Base-by-base conservation (phyloP, 75 land plant species). In the Chamaecyparis obtusa region DNA sequence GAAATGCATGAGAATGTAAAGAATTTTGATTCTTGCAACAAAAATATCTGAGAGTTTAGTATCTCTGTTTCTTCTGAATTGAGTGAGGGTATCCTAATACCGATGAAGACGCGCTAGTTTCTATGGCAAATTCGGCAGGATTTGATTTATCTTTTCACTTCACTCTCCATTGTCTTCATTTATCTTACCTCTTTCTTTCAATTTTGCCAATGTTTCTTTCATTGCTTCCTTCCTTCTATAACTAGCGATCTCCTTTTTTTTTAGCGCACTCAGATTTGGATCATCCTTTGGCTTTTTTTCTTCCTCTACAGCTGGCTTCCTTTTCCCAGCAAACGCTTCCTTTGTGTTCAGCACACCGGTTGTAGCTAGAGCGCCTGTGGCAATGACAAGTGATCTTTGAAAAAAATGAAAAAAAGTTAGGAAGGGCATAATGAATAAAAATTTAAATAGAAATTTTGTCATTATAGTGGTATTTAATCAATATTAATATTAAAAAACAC, bases 311-410 rank as follows among this genome's bases (percentile, higher is more conserved):
- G 33, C 7, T 84, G 85, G 14, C 41, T 84, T 84, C 41, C 85
- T 84, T 84, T 84, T 84, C 27, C 27, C 85, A 84, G 85, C 85
- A 49, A 49, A 39, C 15, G 85, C 85, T 32, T 84, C 60, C 85
- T 84, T 84, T 84, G 56, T 35, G 21, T 55, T 9, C 51, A 84
- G 39, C 55, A 54, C 60, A 35, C 8, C 15, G 3, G 56, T 32
- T 84, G 55, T 33, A 60, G 54, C n/a, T 55, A 54, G 24, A 35
- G 85, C 64, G 35, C 85, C 60, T 32, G 24, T 55, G 56, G 39
- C 19, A 35, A 84, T 30, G 55, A 24, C 64, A 84, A 84, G 54
- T 32, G 56, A 49, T 36, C 85, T 84, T 49, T 84, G 85, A 55
- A 49, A 64, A 16, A 30, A 84, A 33, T 44, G 36, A 33, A 72